Evolutionary conservation across 805 yeast species (phyloP), one percentile per base, ranked within the genome.

Genomic region (Metschnikowia lochheadii): DNA sequence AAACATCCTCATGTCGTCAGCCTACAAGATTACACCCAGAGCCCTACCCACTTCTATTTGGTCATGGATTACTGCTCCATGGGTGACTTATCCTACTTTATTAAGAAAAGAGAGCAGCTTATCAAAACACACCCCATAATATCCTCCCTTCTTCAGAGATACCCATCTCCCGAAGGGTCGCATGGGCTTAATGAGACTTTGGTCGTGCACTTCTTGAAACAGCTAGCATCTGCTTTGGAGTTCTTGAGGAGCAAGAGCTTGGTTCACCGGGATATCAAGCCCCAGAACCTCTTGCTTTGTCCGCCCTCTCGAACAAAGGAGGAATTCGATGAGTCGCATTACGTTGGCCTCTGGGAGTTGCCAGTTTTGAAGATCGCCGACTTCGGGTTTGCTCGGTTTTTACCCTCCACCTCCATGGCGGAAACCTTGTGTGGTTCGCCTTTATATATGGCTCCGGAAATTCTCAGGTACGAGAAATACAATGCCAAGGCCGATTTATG

Each of bases 381-480:
- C 71, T 94, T 94, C 69, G 99, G 99, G 0, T 94, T 94, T 72
- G 99, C 99, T 5, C 78, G 98, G 54, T 88, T 91, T 63, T 76
- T 94, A 60, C 99, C 99, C 6, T 83, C 87, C 45, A 87, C 97
- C 1, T 85, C 96, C 1, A 77, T 94, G 81, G 98, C 98, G 1
- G 99, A 94, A 65, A 94, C 99, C 1, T 74, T 94, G 57, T 94
- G 99, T 76, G 99, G 99, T 1, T 89, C 96, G 10, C 99, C 99
- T 3, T 77, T 94, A 40, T 94, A 94, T 69, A 94, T 94, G 99
- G 99, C 99, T 0, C 99, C 99, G 0, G 99, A 94, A 69, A 94
- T 94, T 44, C 73, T 94, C 59, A 78, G 96, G 55, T 91, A 89
- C 63, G 97, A 94, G 65, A 94, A 90, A 68, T 94, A 94, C 70